Evolutionary conservation across 257 asterid genomes (phyloP).

Genomic region (Solanum tarapatanum): DNA sequence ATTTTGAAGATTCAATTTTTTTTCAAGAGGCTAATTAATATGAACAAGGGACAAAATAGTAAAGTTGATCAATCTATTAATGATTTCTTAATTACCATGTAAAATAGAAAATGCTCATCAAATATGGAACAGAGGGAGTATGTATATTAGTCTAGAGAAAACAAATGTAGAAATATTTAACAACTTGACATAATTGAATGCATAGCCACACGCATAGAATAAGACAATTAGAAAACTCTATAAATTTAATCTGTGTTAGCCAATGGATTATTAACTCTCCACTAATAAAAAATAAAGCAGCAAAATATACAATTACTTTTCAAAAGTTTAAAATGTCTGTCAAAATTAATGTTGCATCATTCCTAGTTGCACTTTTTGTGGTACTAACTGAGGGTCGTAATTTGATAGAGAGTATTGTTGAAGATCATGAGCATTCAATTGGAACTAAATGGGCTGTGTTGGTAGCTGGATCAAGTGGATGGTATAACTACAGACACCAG

Average conservation of each 20-base stretch:
- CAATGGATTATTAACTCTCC: not conserved
- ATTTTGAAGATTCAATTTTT: not conserved
- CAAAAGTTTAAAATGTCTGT: conserved; percentile 15
- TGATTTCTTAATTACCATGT: too few species aligned
- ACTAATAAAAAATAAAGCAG: not conserved
- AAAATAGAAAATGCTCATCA: too few species aligned
- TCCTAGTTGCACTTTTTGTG: conserved; percentile 39
- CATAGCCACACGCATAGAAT: not conserved
- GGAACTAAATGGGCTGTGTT: conserved; percentile 91
- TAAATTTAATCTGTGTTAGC: not conserved
- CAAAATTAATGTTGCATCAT: conserved; percentile 7
- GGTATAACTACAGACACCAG: conserved; percentile 93
- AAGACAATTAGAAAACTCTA: not conserved
- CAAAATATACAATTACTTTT: not conserved
- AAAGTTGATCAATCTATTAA: too few species aligned
- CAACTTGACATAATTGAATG: not conserved
- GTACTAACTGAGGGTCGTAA: conserved; percentile 29
- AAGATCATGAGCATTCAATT: conserved; percentile 29
- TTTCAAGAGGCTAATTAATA: not conserved
- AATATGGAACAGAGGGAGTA: not conserved
- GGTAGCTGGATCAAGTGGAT: conserved; percentile 72
- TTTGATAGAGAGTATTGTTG: conserved; percentile 24
- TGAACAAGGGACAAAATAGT: not conserved
- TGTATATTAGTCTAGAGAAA: not conserved
- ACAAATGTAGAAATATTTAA: not conserved